Evolutionary conservation across 176 grass and related monocot species (phyloP), one percentile per base, ranked within the genome.

Genomic region (Lolium rigidum): DNA sequence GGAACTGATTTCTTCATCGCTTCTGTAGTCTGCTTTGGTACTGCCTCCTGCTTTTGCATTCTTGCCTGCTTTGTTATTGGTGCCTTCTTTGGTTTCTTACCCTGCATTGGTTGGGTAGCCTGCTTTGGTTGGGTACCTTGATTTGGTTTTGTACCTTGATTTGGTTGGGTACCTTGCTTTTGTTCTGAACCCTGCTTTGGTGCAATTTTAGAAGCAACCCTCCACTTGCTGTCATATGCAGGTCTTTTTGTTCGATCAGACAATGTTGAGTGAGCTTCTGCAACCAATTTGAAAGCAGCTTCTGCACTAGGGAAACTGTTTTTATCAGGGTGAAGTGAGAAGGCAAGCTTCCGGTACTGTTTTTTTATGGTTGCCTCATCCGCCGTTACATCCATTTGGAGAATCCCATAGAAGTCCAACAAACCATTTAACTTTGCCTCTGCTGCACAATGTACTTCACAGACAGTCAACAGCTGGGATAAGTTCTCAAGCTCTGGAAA

Each of bases 311-410:
- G 58, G 60, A 91, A 91, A 80, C 83, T 63, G 57, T 91, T 97
- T 58, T 95, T 97, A 87, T 97, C 92, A 86, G 95, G 90, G 76
- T 97, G 95, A 87, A 97, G 91, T 81, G 87, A 88, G 58, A 95
- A 78, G 13, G 87, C 92, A 86, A 97, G 91, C 70, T 95, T 97
- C 35, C 87, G 84, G 49, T 90, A 97, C 59, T 97, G 90, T 25
- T 82, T 95, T 85, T 88, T 95, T 44, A 97, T 95, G 76, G 79
- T 81, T 52, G 70, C 64, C 71, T 91, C 95, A 82, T 97, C 95
- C 17, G 87, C 85, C 14, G 15, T 65, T 66, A 61, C 49, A 26
- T 93, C 89, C 71, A 95, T 58, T 90, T 94, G 89, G 51, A 97
- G 89, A 86, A 97, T 88, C 21, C 79, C 76, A 38, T 97, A 95